Conservation (phyloP, 2,329 filamentous ascomycete genomes). For the Fusarium sp. region DNA sequence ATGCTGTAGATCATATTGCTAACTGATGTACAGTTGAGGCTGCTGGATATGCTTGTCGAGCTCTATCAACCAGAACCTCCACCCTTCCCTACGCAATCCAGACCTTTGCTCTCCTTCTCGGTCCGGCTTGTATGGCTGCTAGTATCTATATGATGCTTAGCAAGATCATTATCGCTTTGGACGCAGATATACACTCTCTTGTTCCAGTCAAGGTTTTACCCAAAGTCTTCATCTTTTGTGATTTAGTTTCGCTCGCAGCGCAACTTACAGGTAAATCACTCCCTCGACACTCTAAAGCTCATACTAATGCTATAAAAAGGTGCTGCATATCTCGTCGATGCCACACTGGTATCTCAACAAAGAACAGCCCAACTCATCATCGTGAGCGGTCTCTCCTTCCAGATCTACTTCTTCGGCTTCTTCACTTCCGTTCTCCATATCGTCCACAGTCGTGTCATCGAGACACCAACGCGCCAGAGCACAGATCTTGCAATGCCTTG, state of each 20-base stretch:
- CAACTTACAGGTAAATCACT: slow-evolving; percentile 26
- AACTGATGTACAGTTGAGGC: slow-evolving; percentile 32
- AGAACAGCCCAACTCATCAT: slow-evolving; percentile 59
- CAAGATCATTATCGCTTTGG: slow-evolving; percentile 51
- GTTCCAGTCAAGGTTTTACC: slow-evolving; percentile 58
- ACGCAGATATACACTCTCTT: slow-evolving; percentile 55
- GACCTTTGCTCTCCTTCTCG: slow-evolving; percentile 50
- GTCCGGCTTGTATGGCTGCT: slow-evolving; percentile 56
- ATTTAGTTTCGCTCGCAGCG: slow-evolving; percentile 56
- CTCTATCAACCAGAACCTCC: slow-evolving; percentile 53
- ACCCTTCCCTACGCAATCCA: slow-evolving; percentile 53
- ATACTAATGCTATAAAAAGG: slow-evolving; percentile 7
- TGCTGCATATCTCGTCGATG: slow-evolving; percentile 30
- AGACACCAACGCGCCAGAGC: slow-evolving; percentile 2
- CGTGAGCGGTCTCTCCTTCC: slow-evolving; percentile 62
- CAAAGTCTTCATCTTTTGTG: slow-evolving; percentile 61
- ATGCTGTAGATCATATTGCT: too few relatives aligned
- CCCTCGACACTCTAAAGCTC: fast-evolving
- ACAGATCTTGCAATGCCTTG: slow-evolving; percentile 37
- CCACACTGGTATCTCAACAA: slow-evolving; percentile 35
- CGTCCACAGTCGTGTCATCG: slow-evolving; percentile 53
- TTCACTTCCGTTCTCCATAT: slow-evolving; percentile 60
- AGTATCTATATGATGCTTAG: slow-evolving; percentile 60
- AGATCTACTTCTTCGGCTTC: slow-evolving; percentile 64
- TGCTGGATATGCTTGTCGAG: slow-evolving; percentile 58